Base-by-base conservation (phyloP, 345 rosid genomes). In the Heritiera fomes region DNA sequence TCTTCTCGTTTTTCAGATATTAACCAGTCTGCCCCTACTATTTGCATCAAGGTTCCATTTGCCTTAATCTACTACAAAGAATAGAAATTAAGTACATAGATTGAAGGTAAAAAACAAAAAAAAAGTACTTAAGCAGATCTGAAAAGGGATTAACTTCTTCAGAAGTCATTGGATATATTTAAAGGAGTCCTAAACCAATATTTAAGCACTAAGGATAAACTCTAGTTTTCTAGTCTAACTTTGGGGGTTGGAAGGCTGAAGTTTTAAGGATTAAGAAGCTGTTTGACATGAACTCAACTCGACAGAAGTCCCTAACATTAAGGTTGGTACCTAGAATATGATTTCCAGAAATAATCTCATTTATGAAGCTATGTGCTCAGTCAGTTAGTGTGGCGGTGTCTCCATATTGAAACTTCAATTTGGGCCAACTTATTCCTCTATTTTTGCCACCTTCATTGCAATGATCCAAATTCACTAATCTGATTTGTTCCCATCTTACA, bases 21-120 rank as follows among this genome's bases (percentile, higher is more conserved):
- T 69, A 96, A 84, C 97, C 98, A 96, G 77, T 96, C 99, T 15
- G 97, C 98, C n/a, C 98, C 99, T 58, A 94, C 84, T 93, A 96
- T 84, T 87, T 91, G 91, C 94, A 87, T 90, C 87, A 91, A 65
- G 11, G 98, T 90, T 73, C 87, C 79, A 40, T 83, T 85, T 75
- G 97, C 98, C 79, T 89, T 96, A 45, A 87, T 63, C 98, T 96
- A 82, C 7, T n/a, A 41, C 65, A 41, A 71, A 28, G 43, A 67
- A 58, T 38, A 64, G 6, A 72, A 62, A 38, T 34, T 10, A 1
- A 41, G 7, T 3, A 62, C 40, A 74, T 32, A 9, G 38, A 18
- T 49, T 78, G 28, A 71, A 50, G 45, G 20, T 49, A 71, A 50
- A 71, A 71, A 20, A 71, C 63, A 23, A 59, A 10, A 10, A 23